Conservation (phyloP, 768 basidiomycete genomes). For the Podaxis sp. region DNA sequence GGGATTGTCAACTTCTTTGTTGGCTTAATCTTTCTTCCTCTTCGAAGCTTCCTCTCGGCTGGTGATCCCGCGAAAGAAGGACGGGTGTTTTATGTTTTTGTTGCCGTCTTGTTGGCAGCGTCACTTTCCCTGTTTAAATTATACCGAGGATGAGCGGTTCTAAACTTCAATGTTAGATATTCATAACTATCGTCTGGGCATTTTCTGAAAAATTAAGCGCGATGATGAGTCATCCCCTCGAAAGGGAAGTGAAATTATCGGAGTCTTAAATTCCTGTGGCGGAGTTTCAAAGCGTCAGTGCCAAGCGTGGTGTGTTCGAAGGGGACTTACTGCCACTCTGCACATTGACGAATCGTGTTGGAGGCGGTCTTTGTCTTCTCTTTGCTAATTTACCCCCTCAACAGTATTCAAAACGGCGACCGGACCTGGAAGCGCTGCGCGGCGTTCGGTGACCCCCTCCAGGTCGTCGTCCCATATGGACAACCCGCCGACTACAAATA, state of each 20-base stretch:
- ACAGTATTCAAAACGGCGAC: constrained; percentile 66
- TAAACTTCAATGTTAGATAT: constrained; percentile 1
- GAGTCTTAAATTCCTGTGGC: constrained; percentile 28
- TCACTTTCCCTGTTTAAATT: constrained; percentile 37
- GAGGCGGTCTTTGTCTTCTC: constrained; percentile 39
- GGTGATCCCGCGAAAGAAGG: constrained; percentile 68
- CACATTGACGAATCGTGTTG: constrained; percentile 43
- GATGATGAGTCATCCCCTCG: background rate
- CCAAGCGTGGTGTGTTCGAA: constrained; percentile 24
- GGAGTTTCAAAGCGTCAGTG: constrained; percentile 30
- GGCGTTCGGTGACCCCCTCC: constrained; percentile 75
- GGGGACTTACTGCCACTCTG: constrained; percentile 36
- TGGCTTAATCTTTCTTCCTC: constrained; percentile 80
- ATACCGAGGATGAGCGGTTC: constrained; percentile 33
- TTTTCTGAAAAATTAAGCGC: background rate
- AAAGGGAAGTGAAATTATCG: constrained; percentile 17
- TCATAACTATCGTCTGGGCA: background rate
- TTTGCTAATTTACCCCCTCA: constrained; percentile 36
- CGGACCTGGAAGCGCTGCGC: constrained; percentile 64
- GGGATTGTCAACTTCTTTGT: constrained; percentile 88
- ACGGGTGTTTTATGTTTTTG: constrained; percentile 89
- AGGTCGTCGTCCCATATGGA: constrained; percentile 83
- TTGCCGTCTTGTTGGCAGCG: constrained; percentile 46
- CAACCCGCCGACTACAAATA: constrained; percentile 80
- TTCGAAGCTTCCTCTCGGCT: constrained; percentile 72